Percentiles rank a stretch among this genome's conserved stretches.
Evolutionary conservation across 805 yeast genomes (phyloP).

Genomic region (Myxozyma kluyveri): DNA sequence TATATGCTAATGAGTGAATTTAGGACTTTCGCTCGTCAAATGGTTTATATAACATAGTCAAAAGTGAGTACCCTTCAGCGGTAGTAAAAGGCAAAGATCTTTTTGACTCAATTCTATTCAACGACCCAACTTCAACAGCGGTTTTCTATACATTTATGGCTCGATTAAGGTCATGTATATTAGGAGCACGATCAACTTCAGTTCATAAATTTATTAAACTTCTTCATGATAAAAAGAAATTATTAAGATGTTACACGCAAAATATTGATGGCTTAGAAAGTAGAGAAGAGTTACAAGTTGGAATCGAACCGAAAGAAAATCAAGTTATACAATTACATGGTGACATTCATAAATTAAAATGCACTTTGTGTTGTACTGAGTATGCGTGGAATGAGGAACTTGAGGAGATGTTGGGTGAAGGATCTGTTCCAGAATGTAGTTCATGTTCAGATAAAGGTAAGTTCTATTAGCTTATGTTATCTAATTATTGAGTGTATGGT

Average conservation of each 20-base stretch:
- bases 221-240: conserved; percentile 59
- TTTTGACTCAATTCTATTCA: conserved; percentile 80
- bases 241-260: conserved; percentile 87
- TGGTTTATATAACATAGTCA: conserved; percentile 77
- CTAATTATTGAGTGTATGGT: neutral
- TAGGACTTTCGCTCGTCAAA: conserved; percentile 76
- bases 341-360: conserved; percentile 68
- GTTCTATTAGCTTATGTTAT: neutral
- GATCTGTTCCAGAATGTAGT: conserved; percentile 75
- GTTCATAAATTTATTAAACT: conserved; percentile 74
- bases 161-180: conserved; percentile 61
- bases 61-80: conserved; percentile 55
- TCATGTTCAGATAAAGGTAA: conserved; percentile 51
- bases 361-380: conserved; percentile 64
- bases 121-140: conserved; percentile 60
- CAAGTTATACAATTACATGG: conserved; percentile 93
- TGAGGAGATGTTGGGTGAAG: conserved; percentile 50
- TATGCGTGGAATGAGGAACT: conserved; percentile 61
- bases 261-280: conserved; percentile 88
- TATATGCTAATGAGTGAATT: neutral
- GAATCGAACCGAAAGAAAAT: conserved; percentile 53
- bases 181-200: conserved; percentile 71
- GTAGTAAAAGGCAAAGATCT: conserved; percentile 83
- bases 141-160: conserved; percentile 92
- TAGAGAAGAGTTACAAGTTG: conserved; percentile 58